Evolutionary conservation across 83 land plant genomes (phyloP), one percentile per base, ranked within the genome.

Genomic region (Larix sibirica): DNA sequence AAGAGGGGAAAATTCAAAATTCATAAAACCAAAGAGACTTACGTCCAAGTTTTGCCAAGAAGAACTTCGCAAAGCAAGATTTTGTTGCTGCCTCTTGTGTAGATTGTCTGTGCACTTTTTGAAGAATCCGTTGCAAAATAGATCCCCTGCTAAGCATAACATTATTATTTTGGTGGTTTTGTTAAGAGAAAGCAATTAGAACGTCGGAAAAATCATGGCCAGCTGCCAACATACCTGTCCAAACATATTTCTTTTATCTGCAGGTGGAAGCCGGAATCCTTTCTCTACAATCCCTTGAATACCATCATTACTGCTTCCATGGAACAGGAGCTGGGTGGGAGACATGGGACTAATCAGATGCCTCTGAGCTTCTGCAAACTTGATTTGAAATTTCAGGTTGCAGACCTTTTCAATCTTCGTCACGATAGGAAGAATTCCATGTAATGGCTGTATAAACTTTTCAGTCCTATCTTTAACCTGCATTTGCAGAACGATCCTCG

Each of bases 81-180:
- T 31, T 80, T 80, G 10, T 80, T 80, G 71, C 71, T 64, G 2
- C 71, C 81, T 47, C 63, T 80, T 2, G 70, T 80, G 24, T 80
- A 80, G 2, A 80, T 36, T 2, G 0, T 23, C 61, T 63, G 69
- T 6, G 69, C 81, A 80, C 81, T 63, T 80, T 80, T 80, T 8
- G 69, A 18, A 33, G 81, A 63, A 54, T 80, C 81, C 5, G 81
- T 80, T 13, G 81, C 81, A 63, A 80, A 80, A 64, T 80, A 80
- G 47, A 74, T 62, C 18, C 81, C 81, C 81, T 80, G 28, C 28
- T 28, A 28, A 28, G 28, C 28, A 28, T 28, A 28, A 28, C 28
- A 28, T 28, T 28, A 28, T 28, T 28, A 28, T 28, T 28, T 28
- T 28, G 28, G 28, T 28, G 28, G 28, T 28, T 28, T 28, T 28